These are phyloP conservation scores for Auxenochlorella pyrenoidosa DNA, from an alignment of 139 green algal genomes.

Conservation along the genomic window DNA sequence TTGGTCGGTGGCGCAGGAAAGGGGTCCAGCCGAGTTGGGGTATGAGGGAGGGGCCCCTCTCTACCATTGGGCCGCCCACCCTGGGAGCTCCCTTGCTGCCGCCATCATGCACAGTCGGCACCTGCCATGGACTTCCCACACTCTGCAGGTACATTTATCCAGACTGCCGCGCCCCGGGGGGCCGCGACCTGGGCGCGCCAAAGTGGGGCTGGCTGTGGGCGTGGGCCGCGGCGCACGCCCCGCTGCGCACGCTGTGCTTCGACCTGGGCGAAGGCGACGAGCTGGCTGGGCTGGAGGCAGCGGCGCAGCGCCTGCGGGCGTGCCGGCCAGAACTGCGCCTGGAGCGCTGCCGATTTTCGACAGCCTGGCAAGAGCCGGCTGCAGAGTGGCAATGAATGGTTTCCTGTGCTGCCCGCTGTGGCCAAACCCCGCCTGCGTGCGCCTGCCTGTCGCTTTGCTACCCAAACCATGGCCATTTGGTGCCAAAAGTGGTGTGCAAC, in stretches of 20 bases:
- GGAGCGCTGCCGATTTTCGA: background rate
- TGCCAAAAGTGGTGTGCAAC: too few relatives aligned
- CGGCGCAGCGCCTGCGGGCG: background rate
- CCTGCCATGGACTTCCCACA: background rate
- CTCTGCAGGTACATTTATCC: background rate
- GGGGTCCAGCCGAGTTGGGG: too few relatives aligned
- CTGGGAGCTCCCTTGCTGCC: too few relatives aligned
- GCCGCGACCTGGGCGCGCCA: background rate
- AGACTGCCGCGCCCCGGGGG: background rate
- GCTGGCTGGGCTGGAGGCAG: background rate
- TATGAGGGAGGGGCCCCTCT: too few relatives aligned
- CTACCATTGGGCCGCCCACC: background rate
- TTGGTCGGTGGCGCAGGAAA: background rate
- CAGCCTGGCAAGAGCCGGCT: background rate
- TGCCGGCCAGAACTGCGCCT: background rate
- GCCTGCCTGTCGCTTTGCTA: too few relatives aligned
- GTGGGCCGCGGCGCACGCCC: background rate
- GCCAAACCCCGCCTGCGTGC: too few relatives aligned
- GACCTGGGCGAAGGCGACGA: background rate
- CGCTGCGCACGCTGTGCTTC: background rate
- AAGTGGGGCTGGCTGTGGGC: slow-evolving; percentile 1
- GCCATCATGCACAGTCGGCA: background rate
- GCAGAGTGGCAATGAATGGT: background rate
- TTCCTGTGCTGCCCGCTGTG: too few relatives aligned
- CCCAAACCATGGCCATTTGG: too few relatives aligned